Base-by-base conservation (phyloP, 73 alveolate genomes). In the Halteria grandinella region DNA sequence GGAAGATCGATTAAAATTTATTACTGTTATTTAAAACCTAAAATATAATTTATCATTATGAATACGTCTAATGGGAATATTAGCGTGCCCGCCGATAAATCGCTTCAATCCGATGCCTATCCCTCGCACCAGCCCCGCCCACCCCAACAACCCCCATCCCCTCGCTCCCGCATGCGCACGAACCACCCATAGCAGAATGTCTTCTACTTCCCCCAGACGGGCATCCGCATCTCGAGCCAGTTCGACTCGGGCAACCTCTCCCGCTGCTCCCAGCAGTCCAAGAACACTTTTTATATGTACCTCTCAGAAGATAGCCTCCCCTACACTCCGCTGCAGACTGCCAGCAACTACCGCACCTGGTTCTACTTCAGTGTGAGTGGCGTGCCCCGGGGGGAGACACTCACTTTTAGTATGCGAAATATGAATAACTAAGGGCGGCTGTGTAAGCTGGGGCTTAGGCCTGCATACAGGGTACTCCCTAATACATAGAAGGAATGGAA, bases 311-410 rank as follows among this genome's bases (percentile, higher is more conserved):
- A 66, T 24, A 29, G 80, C 20, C 28, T 66, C 18, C 80, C 80
- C 28, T 66, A 66, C n/a, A n/a, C n/a, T n/a, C n/a, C n/a, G n/a
- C n/a, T n/a, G n/a, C n/a, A n/a, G n/a, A n/a, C n/a, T n/a, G n/a
- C n/a, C n/a, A n/a, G n/a, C 57, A 57, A 43, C 69, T 43, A 55
- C 50, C 60, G 88, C 55, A 85, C 97, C 33, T 91, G 97, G 97
- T 91, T 91, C 72, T 88, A 91, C 70, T 91, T 91, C 64, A 75
- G 86, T 11, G 94, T 91, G 3, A 49, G 58, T 1, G 95, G 91
- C 1, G 89, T 74, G 10, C 27, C 44, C 25, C 54, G 49, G 29
- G 94, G 89, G 32, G 87, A 79, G 20, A 59, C 70, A 0, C 27
- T 87, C 23, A 57, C 90, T 2, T 83, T 91, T 53, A 69, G 63